These are phyloP conservation scores for Calocera viscosa DNA, from an alignment of 768 basidiomycete species.

Conservation along the genomic window DNA sequence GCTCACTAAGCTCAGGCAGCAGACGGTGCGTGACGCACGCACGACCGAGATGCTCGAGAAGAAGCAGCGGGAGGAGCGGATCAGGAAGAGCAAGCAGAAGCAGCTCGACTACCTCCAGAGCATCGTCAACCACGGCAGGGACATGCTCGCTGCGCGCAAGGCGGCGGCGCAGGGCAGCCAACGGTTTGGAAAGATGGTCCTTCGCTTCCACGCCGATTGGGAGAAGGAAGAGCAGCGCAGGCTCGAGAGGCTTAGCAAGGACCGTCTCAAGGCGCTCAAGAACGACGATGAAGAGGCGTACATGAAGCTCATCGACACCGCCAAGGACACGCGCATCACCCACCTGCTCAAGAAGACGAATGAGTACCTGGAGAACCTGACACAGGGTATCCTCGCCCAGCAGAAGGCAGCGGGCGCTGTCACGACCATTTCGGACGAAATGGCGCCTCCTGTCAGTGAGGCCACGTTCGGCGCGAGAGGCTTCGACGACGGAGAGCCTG, in stretches of 20 bases:
- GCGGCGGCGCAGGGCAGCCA: conserved; percentile 21
- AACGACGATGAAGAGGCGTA: conserved; percentile 38
- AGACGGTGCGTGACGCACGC: conserved; percentile 28
- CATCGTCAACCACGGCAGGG: conserved; percentile 30
- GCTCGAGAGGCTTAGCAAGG: conserved; percentile 33
- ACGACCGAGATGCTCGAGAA: conserved; percentile 31
- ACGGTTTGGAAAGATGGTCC: conserved; percentile 27
- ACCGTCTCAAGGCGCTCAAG: conserved; percentile 34
- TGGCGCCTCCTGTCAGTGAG: conserved; percentile 30
- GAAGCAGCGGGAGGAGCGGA: conserved; percentile 31
- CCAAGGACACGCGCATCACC: conserved; percentile 37
- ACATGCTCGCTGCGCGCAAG: conserved; percentile 26
- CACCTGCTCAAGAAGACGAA: conserved; percentile 36
- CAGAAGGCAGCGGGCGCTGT: conserved; percentile 29
- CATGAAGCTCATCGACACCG: conserved; percentile 35
- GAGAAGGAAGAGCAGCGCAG: conserved; percentile 35
- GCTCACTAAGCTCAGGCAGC: conserved; percentile 29
- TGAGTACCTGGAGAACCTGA: conserved; percentile 34
- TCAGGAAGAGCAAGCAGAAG: conserved; percentile 32
- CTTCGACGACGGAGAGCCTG: conserved; percentile 24
- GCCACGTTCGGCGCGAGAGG: conserved; percentile 28
- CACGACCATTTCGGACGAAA: conserved; percentile 21
- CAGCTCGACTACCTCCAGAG: conserved; percentile 32
- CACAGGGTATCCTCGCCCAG: conserved; percentile 32
- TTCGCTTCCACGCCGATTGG: conserved; percentile 31